A percentile compares a stretch with the other conserved stretches of the same genome.
Conservation (phyloP, 1,139 yeast genomes). For the Geotrichum fermentans region DNA sequence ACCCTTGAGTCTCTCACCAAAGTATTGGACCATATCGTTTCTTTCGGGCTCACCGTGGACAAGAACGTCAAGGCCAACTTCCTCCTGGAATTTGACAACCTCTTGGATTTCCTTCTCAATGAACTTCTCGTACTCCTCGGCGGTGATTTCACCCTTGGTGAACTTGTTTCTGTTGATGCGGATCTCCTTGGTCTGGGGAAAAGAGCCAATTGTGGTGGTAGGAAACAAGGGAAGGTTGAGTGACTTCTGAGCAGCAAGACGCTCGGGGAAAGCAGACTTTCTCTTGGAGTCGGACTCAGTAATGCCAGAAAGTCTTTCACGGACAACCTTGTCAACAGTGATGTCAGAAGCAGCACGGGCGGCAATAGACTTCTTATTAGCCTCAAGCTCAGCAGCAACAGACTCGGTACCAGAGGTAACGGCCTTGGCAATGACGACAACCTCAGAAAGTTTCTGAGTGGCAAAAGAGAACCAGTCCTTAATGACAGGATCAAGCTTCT, state of each 20-base stretch:
- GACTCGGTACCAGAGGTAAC: constrained; percentile 54
- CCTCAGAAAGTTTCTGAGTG: constrained; percentile 89
- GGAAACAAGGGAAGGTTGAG: constrained; percentile 98
- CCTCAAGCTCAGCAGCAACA: constrained; percentile 57
- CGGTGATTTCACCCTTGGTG: constrained; percentile 90
- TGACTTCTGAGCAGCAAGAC: constrained; percentile 85
- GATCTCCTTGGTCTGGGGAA: constrained; percentile 99
- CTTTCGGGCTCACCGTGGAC: constrained; percentile 99
- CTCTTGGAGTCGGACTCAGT: constrained; percentile 67
- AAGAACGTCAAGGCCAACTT: constrained; percentile 92
- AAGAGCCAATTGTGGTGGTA: constrained; percentile 98
- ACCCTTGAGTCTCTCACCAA: constrained; percentile 97
- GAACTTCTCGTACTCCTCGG: constrained; percentile 92
- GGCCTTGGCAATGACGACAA: constrained; percentile 85
- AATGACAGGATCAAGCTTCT: constrained; percentile 81
- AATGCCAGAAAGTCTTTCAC: constrained; percentile 78
- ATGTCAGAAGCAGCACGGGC: constrained; percentile 82
- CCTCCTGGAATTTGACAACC: constrained; percentile 98
- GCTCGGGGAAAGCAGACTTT: constrained; percentile 76
- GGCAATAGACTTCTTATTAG: constrained; percentile 80
- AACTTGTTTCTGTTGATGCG: constrained; percentile 98
- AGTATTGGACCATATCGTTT: constrained; percentile 99
- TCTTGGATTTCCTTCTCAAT: constrained; percentile 93
- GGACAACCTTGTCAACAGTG: constrained; percentile 88
- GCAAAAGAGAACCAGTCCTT: constrained; percentile 99